phyloP scores from a whole-genome alignment of 192 early-diverging fungal genomes.

The Mortierella hygrophila region DNA sequence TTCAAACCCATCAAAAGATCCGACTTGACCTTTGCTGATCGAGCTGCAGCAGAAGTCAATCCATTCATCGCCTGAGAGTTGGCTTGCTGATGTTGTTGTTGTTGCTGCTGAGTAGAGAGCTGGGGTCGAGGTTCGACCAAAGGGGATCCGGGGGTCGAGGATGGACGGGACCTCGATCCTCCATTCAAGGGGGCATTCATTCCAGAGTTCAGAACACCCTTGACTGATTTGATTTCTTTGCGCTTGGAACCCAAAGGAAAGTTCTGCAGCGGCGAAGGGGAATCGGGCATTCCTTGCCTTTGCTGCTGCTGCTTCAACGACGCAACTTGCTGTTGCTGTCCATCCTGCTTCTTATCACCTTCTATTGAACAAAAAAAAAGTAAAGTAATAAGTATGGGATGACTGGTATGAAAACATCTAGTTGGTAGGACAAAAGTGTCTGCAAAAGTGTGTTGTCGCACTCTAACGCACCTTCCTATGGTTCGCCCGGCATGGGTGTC shows the following conservation, averaged over 20 bases:
- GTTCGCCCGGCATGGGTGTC: constrained; percentile 14
- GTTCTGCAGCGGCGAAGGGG: constrained; percentile 41
- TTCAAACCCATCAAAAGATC: constrained; percentile 54
- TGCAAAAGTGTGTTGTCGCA: neutral
- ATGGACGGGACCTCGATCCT: constrained; percentile 38
- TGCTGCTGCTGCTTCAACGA: constrained; percentile 21
- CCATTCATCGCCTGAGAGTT: constrained; percentile 26
- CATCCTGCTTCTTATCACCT: neutral
- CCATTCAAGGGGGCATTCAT: constrained; percentile 52
- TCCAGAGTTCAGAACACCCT: constrained; percentile 54
- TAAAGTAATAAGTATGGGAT: neutral
- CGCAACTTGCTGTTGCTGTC: constrained; percentile 10
- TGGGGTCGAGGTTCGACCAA: constrained; percentile 28
- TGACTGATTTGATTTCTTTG: constrained; percentile 55
- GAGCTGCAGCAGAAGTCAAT: constrained; percentile 20
- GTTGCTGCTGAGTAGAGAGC: constrained; percentile 8
- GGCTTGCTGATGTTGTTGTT: neutral
- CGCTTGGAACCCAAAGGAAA: constrained; percentile 49
- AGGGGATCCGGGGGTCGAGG: constrained; percentile 50
- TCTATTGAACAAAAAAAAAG: neutral
- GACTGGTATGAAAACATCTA: neutral
- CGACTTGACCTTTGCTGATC: constrained; percentile 54
- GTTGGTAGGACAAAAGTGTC: neutral
- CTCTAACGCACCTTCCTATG: constrained; percentile 33
- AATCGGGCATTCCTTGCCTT: constrained; percentile 24